Base-by-base conservation (phyloP, 768 basidiomycete genomes). In the Chalciporus pseudorubinellus region DNA sequence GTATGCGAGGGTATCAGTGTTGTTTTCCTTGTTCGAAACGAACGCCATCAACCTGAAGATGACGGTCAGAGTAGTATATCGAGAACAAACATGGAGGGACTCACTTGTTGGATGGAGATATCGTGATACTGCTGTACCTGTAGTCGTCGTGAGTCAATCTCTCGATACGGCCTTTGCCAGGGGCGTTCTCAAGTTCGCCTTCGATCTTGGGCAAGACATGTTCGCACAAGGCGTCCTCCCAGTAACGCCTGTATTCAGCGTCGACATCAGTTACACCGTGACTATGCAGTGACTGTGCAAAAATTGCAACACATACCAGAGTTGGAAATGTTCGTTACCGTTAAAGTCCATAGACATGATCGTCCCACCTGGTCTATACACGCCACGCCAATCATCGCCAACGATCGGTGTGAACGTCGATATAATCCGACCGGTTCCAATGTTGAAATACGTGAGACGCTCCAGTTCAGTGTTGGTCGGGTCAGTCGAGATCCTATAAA, bases 311-410 rank as follows among this genome's bases (percentile, higher is more conserved):
- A 57, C 67, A 22, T 51, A 67, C 74, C 74, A 75, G 24, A 75
- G 63, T n/a, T 76, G 75, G 45, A 67, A 73, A 26, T 67, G 67
- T 38, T 74, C 72, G 34, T 68, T 74, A 43, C 73, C 73, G 26
- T 69, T 67, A 22, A 73, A 68, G 46, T 74, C 73, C 72, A 74
- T 73, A 5, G 67, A 54, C 62, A 74, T 65, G 33, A 74, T 62
- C 1, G 70, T 64, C 7, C 73, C 72, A 13, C 71, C 69, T 21
- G 60, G 48, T 33, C 73, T 71, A 57, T 63, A 68, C 22, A 64
- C 52, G 8, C 74, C 72, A 39, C 71, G 63, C 74, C 73, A 75
- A 49, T 75, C 71, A n/a, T 75, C 75, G 5, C 70, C 72, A 16
- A 39, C 39, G 26, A 76, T 66, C 1, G 71, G 50, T 26, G n/a